Evolutionary conservation across 1,284 basidiomycete genomes (phyloP), one percentile per base, ranked within the genome.

Genomic region (Tilletiaria anomala): DNA sequence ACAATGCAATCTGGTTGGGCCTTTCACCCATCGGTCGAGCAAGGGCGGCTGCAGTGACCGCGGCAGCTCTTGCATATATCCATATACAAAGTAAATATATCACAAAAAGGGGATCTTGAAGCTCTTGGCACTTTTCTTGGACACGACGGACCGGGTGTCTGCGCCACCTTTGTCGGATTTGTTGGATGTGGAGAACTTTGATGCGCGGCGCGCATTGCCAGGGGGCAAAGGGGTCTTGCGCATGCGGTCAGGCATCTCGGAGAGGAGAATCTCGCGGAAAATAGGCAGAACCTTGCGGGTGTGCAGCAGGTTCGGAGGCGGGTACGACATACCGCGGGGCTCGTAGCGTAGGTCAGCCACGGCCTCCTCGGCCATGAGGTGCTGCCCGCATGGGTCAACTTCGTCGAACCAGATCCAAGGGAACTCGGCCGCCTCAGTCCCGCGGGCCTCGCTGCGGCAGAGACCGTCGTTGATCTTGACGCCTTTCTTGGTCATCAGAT

Each of bases 341-440:
- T n/a, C 19, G 29, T 26, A 39, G 11, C 15, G 23, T 2, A 26
- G 19, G 4, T 22, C 22, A 10, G 2, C 15, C 12, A 17, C 18
- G 19, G 18, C 15, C 19, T 39, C 22, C 31, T 6, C n/a, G 11
- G 15, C 22, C 15, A 26, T 39, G 16, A 20, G 19, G 41, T 57
- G 51, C 40, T 55, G 53, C 34, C 57, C 54, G 23, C 59, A 51
- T 23, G 58, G 58, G 37, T 64, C 59, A 3, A 48, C 26, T 17
- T 37, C 40, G 45, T 60, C 58, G 40, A 47, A 65, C 43, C 58
- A 62, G 1, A 57, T 54, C 54, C 53, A 58, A 6, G 59, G 56
- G 42, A 58, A 47, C 23, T 56, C 45, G 40, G 44, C 36, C 49
- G 51, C 51, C 39, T 65, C 61, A 0, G 54, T 52, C 19, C 61